Evolutionary conservation across 23 red algal genomes (phyloP).

Genomic region (Rhodosorus marinus): DNA sequence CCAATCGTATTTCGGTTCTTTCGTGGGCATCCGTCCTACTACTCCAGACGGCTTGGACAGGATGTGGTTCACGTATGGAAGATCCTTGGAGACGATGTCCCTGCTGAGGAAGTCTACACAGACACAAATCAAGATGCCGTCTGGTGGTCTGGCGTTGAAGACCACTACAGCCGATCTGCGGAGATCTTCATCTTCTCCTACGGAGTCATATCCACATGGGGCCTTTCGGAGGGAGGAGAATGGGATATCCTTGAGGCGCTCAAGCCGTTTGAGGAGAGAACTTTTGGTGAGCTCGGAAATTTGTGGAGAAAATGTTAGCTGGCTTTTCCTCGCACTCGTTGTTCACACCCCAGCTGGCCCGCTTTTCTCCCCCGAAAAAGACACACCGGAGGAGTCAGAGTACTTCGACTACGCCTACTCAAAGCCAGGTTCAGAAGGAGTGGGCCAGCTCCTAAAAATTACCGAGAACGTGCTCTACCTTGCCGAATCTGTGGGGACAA

Average conservation of each 20-base stretch:
- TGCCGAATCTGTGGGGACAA: background rate
- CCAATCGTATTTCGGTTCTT: slow-evolving; percentile 11
- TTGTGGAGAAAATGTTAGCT: too few species aligned
- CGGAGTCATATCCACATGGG: slow-evolving; percentile 23
- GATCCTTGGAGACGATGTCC: too few species aligned
- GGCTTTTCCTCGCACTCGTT: too few species aligned
- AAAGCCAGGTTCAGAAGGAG: too few species aligned
- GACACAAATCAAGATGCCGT: background rate
- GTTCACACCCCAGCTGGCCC: too few species aligned
- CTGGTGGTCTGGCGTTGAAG: background rate
- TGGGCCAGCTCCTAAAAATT: background rate
- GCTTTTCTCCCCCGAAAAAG: too few species aligned
- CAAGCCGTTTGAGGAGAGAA: slow-evolving; percentile 25
- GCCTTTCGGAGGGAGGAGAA: slow-evolving; percentile 16
- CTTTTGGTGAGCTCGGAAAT: slow-evolving; percentile 2
- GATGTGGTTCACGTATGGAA: slow-evolving; percentile 10
- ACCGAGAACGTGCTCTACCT: background rate
- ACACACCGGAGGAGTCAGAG: slow-evolving; percentile 30
- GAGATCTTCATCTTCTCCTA: slow-evolving; percentile 46
- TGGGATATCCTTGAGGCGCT: slow-evolving; percentile 17
- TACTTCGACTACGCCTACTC: slow-evolving; percentile 23
- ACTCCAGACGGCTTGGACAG: slow-evolving; percentile 4
- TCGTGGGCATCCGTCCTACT: background rate
- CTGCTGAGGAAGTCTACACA: background rate
- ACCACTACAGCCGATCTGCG: slow-evolving; percentile 3